Base-by-base conservation (phyloP, 129 eudicot genomes). In the Arctium lappa region DNA sequence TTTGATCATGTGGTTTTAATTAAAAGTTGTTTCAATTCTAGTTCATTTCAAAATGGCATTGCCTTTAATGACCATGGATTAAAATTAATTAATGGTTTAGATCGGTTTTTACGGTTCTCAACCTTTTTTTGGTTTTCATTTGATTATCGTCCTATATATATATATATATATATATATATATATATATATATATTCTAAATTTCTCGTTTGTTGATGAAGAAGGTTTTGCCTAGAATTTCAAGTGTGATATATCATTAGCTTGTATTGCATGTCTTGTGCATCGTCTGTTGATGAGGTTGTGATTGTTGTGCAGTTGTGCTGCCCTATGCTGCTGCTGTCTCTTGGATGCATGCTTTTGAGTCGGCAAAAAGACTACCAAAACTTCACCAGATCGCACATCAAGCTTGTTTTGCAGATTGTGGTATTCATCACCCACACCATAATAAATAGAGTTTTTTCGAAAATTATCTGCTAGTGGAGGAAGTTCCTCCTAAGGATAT, bases 251-350 rank as follows among this genome's bases (percentile, higher is more conserved):
- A 69, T n/a, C 44, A 12, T 73, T 42, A 10, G 68, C 18, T 18
- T 16, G 29, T 16, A n/a, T n/a, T 60, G 29, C 18, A 60, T 60
- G 22, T 6, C 68, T 5, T 60, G 68, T n/a, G 30, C 68, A 60
- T 60, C 68, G n/a, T 60, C 68, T 79, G 46, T 8, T 76, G 50
- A 70, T 11, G 15, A 79, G 40, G 68, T 46, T 22, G 50, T 34
- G 78, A 79, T 78, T 66, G 11, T 76, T 60, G 53, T 86, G 91
- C 92, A 92, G 97, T 90, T 92, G 86, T 86, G 98, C 97, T 69
- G 96, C 92, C 50, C 80, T 93, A 63, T 93, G 98, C 69, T 93
- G 98, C 38, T 92, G 97, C 71, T 94, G 98, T 79, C 92, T 94
- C 2, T 86, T 94, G 87, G 98, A 94, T 63, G 91, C 90, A 1